Evolutionary conservation across 2,329 filamentous ascomycete genomes (phyloP), one percentile per base, ranked within the genome.

Genomic region (Blumeria hordei): DNA sequence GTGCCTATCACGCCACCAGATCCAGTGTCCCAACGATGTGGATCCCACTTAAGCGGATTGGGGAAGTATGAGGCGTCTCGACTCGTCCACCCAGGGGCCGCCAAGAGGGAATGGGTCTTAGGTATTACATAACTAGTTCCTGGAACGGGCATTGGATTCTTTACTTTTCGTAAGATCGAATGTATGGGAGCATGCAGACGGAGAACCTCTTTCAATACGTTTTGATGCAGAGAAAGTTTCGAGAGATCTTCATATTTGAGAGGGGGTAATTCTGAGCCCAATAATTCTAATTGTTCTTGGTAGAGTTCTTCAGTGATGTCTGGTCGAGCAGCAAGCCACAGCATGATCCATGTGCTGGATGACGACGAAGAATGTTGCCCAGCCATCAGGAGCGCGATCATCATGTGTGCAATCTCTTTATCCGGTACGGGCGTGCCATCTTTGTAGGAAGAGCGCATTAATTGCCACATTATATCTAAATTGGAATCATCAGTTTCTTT

Each of bases 351-450:
- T 41, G 85, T 78, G 63, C 79, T 81, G 41, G 85, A 88, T 18
- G 85, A 87, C 3, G 86, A 86, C 1, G 85, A 90, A 1, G 84
- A 90, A 71, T 94, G 87, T 67, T 94, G 87, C 55, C 87, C 87
- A 57, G 85, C 87, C 86, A 94, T 93, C 58, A 94, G 78, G 21
- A 94, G 75, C 6, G 86, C 86, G 68, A 94, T 94, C 85, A 94
- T 90, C 77, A 94, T 90, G 69, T 92, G 83, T 21, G 87, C 86
- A 57, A 93, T 77, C 68, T 94, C 86, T 63, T 83, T 75, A 64
- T 94, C 87, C 14, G 87, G 83, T n/a, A 93, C 74, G 6, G 73
- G 73, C 41, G 72, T 79, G 61, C 86, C 87, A 62, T 90, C 78
- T 72, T 93, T 94, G 76, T 94, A 94, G 28, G 72, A 75, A 62